Evolutionary conservation across 2,329 filamentous ascomycete genomes (phyloP).

Genomic region (Fusarium sp.): DNA sequence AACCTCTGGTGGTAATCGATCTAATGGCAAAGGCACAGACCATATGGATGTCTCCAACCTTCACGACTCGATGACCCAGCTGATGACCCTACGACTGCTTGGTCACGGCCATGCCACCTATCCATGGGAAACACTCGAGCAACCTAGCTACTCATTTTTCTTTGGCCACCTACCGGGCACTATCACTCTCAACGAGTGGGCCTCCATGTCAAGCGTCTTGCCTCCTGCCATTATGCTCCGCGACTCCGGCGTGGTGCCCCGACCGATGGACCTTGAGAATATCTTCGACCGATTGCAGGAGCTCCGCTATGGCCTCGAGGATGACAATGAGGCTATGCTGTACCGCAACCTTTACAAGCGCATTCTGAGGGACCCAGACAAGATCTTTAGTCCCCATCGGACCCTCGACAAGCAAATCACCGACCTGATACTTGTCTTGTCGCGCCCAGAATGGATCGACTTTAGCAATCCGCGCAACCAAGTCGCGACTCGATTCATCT

Average conservation of each 20-base stretch:
- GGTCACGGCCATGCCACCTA: conserved; percentile 54
- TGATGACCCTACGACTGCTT: conserved; percentile 65
- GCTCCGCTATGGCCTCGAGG: conserved; percentile 65
- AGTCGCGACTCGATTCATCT: conserved; percentile 78
- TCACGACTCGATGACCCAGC: conserved; percentile 67
- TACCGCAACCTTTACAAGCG: conserved; percentile 74
- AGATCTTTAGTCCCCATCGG: conserved; percentile 67
- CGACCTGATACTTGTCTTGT: conserved; percentile 76
- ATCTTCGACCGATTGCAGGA: conserved; percentile 70
- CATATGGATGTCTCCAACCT: conserved; percentile 59
- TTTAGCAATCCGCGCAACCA: conserved; percentile 77
- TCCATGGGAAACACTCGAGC: conserved; percentile 79
- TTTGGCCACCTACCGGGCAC: conserved; percentile 76
- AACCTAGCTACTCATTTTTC: conserved; percentile 76
- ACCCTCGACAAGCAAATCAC: conserved; percentile 77
- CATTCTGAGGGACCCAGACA: conserved; percentile 75
- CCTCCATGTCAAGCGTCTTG: conserved; percentile 65
- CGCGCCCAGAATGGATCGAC: conserved; percentile 78
- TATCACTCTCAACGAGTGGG: conserved; percentile 77
- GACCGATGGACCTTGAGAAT: conserved; percentile 67
- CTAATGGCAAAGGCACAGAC: conserved; percentile 51
- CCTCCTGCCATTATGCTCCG: conserved; percentile 67
- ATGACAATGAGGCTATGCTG: conserved; percentile 67
- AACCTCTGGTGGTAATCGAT: conserved; percentile 57
- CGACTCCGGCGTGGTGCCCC: conserved; percentile 68